These are phyloP conservation scores for Cyclocybe cylindracea DNA, from an alignment of 768 basidiomycete genomes.

Conservation along the genomic window DNA sequence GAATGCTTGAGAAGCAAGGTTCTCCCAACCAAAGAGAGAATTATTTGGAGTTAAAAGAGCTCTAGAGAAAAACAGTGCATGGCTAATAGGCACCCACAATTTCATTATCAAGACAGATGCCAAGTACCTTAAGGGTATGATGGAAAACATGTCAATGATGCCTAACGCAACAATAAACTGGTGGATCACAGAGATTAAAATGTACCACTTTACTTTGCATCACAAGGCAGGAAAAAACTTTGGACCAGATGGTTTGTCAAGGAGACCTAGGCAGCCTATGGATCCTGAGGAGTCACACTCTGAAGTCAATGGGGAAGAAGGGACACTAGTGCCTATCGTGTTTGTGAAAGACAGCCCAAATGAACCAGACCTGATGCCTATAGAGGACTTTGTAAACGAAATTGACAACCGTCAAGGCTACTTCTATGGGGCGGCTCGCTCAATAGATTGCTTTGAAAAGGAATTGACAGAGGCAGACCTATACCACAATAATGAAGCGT, in stretches of 20 bases:
- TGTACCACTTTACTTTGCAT: no score
- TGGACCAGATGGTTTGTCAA: no score
- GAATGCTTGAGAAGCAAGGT: no score
- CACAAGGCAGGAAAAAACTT: no score
- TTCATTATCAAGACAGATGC: constrained; percentile 34
- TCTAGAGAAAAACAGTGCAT: constrained; percentile 15
- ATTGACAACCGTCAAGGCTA: no score
- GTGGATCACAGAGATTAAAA: constrained; percentile 34
- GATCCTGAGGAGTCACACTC: no score
- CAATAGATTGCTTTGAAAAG: no score
- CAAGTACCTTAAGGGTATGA: constrained; percentile 32
- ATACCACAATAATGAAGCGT: no score
- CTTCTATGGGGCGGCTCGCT: no score
- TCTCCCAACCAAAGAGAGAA: constrained; percentile 42
- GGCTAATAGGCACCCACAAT: constrained; percentile 23
- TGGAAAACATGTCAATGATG: constrained; percentile 31
- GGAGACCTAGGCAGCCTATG: no score
- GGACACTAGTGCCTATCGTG: background rate
- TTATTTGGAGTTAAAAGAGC: constrained; percentile 34
- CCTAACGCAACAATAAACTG: constrained; percentile 35
- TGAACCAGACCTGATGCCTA: constrained; percentile 2
- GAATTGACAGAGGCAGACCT: no score
- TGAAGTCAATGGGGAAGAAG: background rate
- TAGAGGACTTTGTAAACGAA: constrained; percentile 6
- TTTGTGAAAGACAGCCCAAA: background rate